Evolutionary conservation across 768 basidiomycete genomes (phyloP), one percentile per base, ranked within the genome.

Genomic region (Tylopilus sp.): DNA sequence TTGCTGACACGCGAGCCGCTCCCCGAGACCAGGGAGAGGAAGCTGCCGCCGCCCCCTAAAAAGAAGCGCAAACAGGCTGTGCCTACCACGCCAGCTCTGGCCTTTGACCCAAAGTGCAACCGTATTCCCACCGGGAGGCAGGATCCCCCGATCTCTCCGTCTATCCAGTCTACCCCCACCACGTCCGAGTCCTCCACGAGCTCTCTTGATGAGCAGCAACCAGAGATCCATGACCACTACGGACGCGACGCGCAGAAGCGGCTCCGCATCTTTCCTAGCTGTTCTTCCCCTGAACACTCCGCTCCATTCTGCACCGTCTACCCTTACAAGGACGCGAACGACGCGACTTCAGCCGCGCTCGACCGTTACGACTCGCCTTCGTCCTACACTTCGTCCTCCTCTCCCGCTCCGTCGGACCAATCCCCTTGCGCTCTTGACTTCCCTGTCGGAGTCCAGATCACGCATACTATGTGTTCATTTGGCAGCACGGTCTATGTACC

Each of bases 1-100:
- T 46, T 65, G 35, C 47, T 53, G 31, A 60, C 67, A 8, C 45
- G 8, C 7, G 53, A 57, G 2, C 67, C 67, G 7, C 67, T 68
- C 12, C n/a, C 56, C 40, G 43, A 50, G 18, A 52, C 57, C 22
- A 64, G 67, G 53, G 58, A 63, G 55, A 69, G n/a, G 56, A 69
- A 25, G 39, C 44, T 47, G 21, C 4, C 41, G 3, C 7, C 47
- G 6, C 61, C 25, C 39, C 46, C 54, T 28, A 39, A 15, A 15
- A 69, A 58, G 48, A 60, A 50, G 50, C 68, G 68, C 58, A 71
- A 55, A 54, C 59, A 43, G 17, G 1, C 18, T 11, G 0, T 22
- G 6, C 68, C 68, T 18, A 33, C 52, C 18, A 69, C 51, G 15
- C 56, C 68, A 7, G 40, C 18, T 38, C 15, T 64, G 3, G 3